Base-by-base conservation (phyloP, 2,329 filamentous ascomycete species). In the Simplicillium aogashimaense region DNA sequence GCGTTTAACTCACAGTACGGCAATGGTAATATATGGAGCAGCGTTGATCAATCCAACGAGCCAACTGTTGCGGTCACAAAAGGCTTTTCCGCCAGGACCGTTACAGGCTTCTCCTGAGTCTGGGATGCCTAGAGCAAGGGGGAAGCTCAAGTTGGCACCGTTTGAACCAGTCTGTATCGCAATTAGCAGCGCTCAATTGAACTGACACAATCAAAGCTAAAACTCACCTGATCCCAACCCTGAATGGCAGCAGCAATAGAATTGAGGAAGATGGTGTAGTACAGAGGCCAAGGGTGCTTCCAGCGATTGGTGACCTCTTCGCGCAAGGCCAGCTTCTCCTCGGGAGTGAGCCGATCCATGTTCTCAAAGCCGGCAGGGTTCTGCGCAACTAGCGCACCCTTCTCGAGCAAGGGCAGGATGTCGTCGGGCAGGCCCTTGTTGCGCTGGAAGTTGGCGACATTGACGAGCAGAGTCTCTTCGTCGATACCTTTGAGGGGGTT, bases 1-100 rank as follows among this genome's bases (percentile, higher is more conserved):
- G 25, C 29, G 40, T 37, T 34, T 35, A 37, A 47, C 63, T 53
- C 50, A 71, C 63, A 76, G 60, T 1, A 64, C 29, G 16, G 47
- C 57, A 31, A 64, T 64, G 12, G 60, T 62, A 33, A 69, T 59
- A 50, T 65, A 62, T 32, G 67, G 59, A 46, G 60, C 64, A 11
- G 66, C 56, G 42, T 82, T 82, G 42, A 82, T 62, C 2, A 81
- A 53, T 15, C 78, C 78, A 17, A 81, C 65, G 34, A 81, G 64
- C 75, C 76, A 81, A 38, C 66, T 64, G 47, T 80, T 75, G 33
- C 56, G 60, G 30, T 53, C 51, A 34, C 60, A 63, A 2, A n/a
- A n/a, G n/a, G n/a, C n/a, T n/a, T 60, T 53, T 29, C 64, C 66
- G 18, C 64, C 50, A 8, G 52, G 54, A 13, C 53, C 52, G 11